A percentile compares a stretch with the other conserved stretches of the same genome.
These are phyloP conservation scores for Pleurozium schreberi DNA, from an alignment of 225 moss, liverwort and hornwort genomes.

Conservation along the genomic window DNA sequence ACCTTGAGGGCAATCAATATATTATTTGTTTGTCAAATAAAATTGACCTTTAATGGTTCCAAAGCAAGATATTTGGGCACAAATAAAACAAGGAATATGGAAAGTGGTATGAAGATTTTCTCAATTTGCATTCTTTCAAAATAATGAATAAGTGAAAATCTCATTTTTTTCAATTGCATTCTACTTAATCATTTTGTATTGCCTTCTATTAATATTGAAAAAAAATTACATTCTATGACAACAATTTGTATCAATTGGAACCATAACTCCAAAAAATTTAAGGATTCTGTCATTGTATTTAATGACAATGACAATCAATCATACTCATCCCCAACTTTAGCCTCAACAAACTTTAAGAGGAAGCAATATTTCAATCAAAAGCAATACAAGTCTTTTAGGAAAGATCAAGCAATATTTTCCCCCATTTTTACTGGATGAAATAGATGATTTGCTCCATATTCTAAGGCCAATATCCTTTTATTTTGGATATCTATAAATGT, in stretches of 20 bases:
- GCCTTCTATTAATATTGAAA: not conserved
- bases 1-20: not conserved
- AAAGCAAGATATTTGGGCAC: not conserved
- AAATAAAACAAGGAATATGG: not conserved
- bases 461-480: rapidly evolving
- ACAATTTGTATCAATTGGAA: too few relatives aligned
- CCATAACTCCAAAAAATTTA: too few relatives aligned
- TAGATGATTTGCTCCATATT: not conserved
- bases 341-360: not conserved
- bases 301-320: too few relatives aligned
- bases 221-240: not conserved
- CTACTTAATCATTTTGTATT: not conserved
- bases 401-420: not conserved
- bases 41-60: not conserved
- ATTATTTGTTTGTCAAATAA: not conserved
- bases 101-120: not conserved
- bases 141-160: not conserved
- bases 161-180: not conserved
- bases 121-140: not conserved
- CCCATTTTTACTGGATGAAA: not conserved
- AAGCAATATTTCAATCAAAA: not conserved
- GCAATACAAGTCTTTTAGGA: rapidly evolving
- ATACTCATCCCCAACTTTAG: too few relatives aligned
- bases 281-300: too few relatives aligned
- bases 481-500: not conserved